Evolutionary conservation across 129 eudicot species (phyloP).

Genomic region (Flaveria robusta): DNA sequence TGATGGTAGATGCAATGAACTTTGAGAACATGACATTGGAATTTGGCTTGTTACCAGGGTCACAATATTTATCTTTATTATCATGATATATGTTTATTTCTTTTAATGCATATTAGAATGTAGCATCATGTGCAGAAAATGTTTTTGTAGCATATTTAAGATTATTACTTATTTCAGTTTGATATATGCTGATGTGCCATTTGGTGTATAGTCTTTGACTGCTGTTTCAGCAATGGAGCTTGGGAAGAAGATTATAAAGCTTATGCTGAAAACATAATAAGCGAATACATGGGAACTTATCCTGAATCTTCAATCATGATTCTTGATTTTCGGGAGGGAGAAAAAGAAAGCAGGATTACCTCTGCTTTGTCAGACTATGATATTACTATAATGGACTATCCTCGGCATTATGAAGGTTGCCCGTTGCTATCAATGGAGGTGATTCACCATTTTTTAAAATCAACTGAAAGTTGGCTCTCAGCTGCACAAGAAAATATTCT

Average conservation of each 20-base stretch:
- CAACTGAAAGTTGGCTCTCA: conserved; percentile 84
- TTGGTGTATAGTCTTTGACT: conserved; percentile 64
- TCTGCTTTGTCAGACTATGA: conserved; percentile 55
- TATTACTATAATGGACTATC: conserved; percentile 77
- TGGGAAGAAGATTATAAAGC: conserved; percentile 64
- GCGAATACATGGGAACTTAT: conserved; percentile 44
- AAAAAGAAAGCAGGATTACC: conserved; percentile 52
- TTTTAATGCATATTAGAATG: not conserved
- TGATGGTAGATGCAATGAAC: not conserved
- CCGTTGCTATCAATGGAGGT: conserved; percentile 78
- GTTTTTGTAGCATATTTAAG: not conserved
- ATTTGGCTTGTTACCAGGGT: no score
- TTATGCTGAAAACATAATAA: conserved; percentile 49
- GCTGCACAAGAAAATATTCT: conserved; percentile 65
- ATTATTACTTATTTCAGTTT: conserved; percentile 13
- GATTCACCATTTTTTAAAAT: conserved; percentile 72
- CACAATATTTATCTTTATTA: not conserved
- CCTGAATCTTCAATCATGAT: conserved; percentile 69
- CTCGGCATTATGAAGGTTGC: conserved; percentile 79
- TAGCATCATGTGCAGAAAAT: not conserved
- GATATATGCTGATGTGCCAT: not conserved
- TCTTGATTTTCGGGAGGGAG: conserved; percentile 71
- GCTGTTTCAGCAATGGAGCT: conserved; percentile 65
- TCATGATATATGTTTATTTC: not conserved
- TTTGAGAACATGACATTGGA: not conserved